phyloP scores from a whole-genome alignment of 345 rosid genomes.

The Balakata baccata region DNA sequence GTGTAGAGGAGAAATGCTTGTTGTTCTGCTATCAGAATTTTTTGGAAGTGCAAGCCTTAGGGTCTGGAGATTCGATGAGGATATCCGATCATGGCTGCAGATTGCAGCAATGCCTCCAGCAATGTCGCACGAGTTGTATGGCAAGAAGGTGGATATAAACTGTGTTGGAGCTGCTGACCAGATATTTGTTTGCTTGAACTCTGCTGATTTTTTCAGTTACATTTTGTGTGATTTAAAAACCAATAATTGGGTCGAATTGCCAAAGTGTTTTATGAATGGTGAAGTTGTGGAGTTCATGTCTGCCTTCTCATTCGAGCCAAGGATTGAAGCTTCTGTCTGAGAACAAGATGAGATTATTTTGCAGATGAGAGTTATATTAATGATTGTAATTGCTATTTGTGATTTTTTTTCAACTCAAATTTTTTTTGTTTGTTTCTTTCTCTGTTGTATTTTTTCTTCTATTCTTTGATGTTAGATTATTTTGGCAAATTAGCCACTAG shows the following conservation, averaged over 20 bases:
- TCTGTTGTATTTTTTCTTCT: conserved; percentile 8
- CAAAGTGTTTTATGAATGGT: conserved; percentile 45
- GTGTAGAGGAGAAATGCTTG: conserved; percentile 63
- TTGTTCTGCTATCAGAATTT: conserved; percentile 67
- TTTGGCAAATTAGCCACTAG: conserved; percentile 4
- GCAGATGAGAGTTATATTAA: neutral
- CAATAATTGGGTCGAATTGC: conserved; percentile 63
- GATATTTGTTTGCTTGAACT: conserved; percentile 68
- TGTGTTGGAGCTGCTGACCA: conserved; percentile 66
- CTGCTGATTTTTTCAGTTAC: conserved; percentile 53
- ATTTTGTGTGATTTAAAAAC: conserved; percentile 43
- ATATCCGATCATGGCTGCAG: conserved; percentile 52
- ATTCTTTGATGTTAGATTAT: conserved; percentile 2
- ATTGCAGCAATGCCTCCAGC: conserved; percentile 70
- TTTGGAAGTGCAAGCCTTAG: conserved; percentile 75
- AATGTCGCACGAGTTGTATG: conserved; percentile 73
- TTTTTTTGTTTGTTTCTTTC: neutral
- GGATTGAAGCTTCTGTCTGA: conserved; percentile 67
- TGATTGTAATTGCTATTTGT: conserved; percentile 7
- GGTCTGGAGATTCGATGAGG: conserved; percentile 65
- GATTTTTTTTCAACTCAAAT: neutral
- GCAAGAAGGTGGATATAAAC: conserved; percentile 74
- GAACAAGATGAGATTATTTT: neutral
- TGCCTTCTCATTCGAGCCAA: conserved; percentile 79
- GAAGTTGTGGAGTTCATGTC: conserved; percentile 68